Evolutionary conservation across 2,329 filamentous ascomycete genomes (phyloP).

Genomic region (Trichophyton simii): DNA sequence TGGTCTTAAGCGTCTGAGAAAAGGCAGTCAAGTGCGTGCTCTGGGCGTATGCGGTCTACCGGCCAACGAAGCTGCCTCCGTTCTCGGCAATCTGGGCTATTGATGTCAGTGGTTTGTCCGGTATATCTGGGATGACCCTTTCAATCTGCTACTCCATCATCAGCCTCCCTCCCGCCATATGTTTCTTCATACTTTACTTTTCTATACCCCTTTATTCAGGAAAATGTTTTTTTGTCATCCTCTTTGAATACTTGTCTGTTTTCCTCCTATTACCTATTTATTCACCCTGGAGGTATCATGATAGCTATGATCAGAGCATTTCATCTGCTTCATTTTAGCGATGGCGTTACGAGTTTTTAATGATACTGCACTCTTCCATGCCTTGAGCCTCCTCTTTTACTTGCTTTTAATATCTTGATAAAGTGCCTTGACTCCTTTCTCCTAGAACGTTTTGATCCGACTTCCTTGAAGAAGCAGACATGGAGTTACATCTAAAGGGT

Average conservation of each 20-base stretch:
- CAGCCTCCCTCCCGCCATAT: too few species aligned
- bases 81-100: slow-evolving; percentile 31
- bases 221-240: neutral
- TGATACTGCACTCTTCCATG: neutral
- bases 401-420: neutral
- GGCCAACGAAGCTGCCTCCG: slow-evolving; percentile 29
- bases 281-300: neutral
- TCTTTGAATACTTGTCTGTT: neutral
- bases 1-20: slow-evolving; percentile 44
- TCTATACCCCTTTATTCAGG: neutral
- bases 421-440: neutral
- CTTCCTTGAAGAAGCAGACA: neutral
- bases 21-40: slow-evolving; percentile 44
- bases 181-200: neutral
- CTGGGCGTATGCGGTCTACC: slow-evolving; percentile 43
- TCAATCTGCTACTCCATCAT: neutral
- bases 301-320: neutral
- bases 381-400: neutral
- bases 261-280: neutral
- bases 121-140: neutral
- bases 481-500: neutral
- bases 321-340: slow-evolving; percentile 8
- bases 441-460: neutral
- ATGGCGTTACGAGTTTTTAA: slow-evolving; percentile 8
- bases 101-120: neutral